These are phyloP conservation scores for Papilionanthe hybrid DNA, from an alignment of 116 monocot species.

Conservation along the genomic window DNA sequence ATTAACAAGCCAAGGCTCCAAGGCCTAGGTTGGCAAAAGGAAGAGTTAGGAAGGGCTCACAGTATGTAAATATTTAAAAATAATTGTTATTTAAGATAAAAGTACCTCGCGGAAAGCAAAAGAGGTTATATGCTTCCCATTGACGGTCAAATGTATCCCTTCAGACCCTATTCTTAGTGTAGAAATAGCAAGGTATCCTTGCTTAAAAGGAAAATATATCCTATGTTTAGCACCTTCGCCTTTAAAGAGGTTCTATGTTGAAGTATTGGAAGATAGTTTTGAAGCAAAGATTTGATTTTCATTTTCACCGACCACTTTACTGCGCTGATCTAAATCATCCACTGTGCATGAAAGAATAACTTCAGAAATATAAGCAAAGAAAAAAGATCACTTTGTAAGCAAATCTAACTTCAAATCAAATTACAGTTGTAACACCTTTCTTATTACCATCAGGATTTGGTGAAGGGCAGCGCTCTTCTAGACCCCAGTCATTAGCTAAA, in stretches of 20 bases:
- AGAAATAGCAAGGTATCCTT: conserved; percentile 74
- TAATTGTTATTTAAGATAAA: neutral
- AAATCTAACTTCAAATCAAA: conserved; percentile 3
- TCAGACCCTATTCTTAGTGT: conserved; percentile 82
- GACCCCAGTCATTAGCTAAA: conserved; percentile 72
- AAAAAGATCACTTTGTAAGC: neutral
- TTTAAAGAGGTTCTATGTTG: conserved; percentile 13
- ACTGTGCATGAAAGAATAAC: conserved; percentile 29
- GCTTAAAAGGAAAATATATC: conserved; percentile 80
- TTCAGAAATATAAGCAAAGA: neutral
- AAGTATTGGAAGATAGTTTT: conserved; percentile 31
- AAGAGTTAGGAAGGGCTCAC: neutral
- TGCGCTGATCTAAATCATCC: conserved; percentile 80
- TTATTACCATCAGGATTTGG: conserved; percentile 33
- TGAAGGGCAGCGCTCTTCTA: conserved; percentile 83
- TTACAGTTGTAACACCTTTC: conserved; percentile 32
- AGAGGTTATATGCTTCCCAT: conserved; percentile 92
- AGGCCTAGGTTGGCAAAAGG: conserved; percentile 39
- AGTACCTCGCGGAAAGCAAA: conserved; percentile 92
- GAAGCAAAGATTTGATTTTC: conserved; percentile 18
- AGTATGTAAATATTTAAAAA: neutral
- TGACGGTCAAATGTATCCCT: conserved; percentile 92
- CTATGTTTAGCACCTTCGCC: conserved; percentile 27
- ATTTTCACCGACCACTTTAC: conserved; percentile 49
- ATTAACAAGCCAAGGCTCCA: conserved; percentile 96